These are phyloP conservation scores for Mycena alexandri DNA, from an alignment of 768 basidiomycete genomes.

Conservation along the genomic window DNA sequence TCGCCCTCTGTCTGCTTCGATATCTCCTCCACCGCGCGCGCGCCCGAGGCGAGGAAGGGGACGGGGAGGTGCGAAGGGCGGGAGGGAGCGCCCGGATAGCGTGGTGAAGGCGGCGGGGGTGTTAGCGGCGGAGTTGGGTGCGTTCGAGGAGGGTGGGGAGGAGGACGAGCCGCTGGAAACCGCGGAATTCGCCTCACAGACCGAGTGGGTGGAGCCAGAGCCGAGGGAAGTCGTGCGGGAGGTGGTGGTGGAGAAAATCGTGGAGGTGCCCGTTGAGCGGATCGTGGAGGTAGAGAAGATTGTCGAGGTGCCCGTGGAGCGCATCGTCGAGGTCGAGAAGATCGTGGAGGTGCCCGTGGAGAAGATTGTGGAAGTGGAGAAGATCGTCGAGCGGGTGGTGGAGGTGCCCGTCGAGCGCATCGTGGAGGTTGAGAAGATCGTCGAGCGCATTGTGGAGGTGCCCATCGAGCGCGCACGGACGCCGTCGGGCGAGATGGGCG, in stretches of 20 bases:
- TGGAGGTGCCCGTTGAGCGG: constrained; percentile 63
- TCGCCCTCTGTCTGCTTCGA: constrained; percentile 19
- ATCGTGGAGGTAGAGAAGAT: constrained; percentile 63
- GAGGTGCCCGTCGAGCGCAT: constrained; percentile 52
- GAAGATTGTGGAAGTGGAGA: constrained; percentile 49
- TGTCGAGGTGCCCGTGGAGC: constrained; percentile 61
- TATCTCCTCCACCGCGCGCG: constrained; percentile 31
- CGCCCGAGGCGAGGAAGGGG: constrained; percentile 33
- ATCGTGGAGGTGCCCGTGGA: constrained; percentile 62
- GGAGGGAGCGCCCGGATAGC: constrained; percentile 60
- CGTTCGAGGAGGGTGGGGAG: constrained; percentile 53
- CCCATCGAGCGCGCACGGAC: constrained; percentile 41
- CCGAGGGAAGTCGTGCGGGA: constrained; percentile 20
- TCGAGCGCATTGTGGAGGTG: constrained; percentile 58
- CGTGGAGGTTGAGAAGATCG: constrained; percentile 33
- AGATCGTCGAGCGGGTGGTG: constrained; percentile 19
- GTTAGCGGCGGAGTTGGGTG: constrained; percentile 72
- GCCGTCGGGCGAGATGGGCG: constrained; percentile 59
- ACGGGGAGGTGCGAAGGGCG: constrained; percentile 19
- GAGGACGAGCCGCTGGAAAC: constrained; percentile 53
- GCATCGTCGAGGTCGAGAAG: constrained; percentile 59
- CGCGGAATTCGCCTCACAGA: constrained; percentile 76
- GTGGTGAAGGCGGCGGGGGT: constrained; percentile 81
- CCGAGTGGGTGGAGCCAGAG: constrained; percentile 58
- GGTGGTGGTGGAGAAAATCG: constrained; percentile 41